Percentiles rank a stretch among this genome's conserved stretches.
Conservation (phyloP, 1,139 yeast genomes). For the Hyphopichia buzzinii region DNA sequence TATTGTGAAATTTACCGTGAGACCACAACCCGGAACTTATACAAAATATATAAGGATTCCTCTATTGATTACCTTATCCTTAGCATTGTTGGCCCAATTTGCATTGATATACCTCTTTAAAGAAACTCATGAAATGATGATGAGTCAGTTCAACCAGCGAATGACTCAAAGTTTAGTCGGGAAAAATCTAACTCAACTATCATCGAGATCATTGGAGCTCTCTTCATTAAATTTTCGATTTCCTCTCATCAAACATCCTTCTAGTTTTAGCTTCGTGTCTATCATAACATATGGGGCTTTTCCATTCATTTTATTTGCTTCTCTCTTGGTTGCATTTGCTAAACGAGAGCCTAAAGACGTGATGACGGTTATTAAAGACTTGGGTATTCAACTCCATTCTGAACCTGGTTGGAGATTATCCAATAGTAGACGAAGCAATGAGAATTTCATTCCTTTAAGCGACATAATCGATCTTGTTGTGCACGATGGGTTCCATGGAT, state of each 20-base stretch:
- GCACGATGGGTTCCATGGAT: constrained; percentile 66
- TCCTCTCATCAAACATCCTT: neutral
- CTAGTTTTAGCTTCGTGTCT: neutral
- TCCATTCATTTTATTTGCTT: constrained; percentile 3
- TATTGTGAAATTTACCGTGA: constrained; percentile 21
- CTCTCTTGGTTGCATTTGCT: constrained; percentile 11
- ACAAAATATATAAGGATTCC: constrained; percentile 12
- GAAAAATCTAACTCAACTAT: constrained; percentile 1
- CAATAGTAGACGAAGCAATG: constrained; percentile 11
- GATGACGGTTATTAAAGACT: constrained; percentile 34
- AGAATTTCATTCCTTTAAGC: constrained; percentile 49
- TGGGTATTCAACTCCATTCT: constrained; percentile 35
- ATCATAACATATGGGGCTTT: neutral
- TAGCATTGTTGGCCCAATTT: neutral
- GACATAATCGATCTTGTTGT: constrained; percentile 58
- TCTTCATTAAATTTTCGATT: neutral
- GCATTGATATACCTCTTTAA: neutral
- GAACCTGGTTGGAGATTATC: constrained; percentile 25
- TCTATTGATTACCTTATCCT: constrained; percentile 9
- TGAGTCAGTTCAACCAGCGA: neutral
- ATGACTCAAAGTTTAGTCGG: neutral
- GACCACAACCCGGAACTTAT: constrained; percentile 8
- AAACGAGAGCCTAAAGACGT: constrained; percentile 31
- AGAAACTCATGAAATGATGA: neutral
- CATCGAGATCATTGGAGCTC: neutral